Evolutionary conservation across 2,329 filamentous ascomycete species (phyloP).

Genomic region (Fusarium lateritium): DNA sequence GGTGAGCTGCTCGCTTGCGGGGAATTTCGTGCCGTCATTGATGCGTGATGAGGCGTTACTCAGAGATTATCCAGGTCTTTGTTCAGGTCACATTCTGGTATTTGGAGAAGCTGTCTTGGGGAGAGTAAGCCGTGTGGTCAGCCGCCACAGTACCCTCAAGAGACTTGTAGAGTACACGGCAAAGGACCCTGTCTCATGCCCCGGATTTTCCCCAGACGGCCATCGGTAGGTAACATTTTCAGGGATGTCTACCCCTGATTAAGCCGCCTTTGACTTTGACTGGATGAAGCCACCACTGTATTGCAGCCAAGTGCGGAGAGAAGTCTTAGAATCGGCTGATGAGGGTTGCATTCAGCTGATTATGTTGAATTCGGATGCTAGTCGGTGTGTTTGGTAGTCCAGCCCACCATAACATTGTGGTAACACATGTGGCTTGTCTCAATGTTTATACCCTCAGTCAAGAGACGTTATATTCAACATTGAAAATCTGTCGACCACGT

Average conservation of each 20-base stretch:
- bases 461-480: neutral
- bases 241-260: slow-evolving; percentile 31
- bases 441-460: neutral
- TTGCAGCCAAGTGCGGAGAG: slow-evolving; percentile 31
- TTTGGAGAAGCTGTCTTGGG: slow-evolving; percentile 25
- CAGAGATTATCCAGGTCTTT: slow-evolving; percentile 5
- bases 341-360: slow-evolving; percentile 24
- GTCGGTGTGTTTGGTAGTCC: neutral
- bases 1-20: slow-evolving; percentile 18
- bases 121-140: slow-evolving; percentile 1
- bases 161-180: slow-evolving; percentile 31
- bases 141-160: slow-evolving; percentile 23
- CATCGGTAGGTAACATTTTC: slow-evolving; percentile 11
- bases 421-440: neutral
- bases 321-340: slow-evolving; percentile 36
- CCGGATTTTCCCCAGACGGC: slow-evolving; percentile 40
- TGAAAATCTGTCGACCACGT: neutral
- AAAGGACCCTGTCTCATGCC: slow-evolving; percentile 17
- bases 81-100: slow-evolving; percentile 27
- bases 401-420: neutral
- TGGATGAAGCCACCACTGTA: slow-evolving; percentile 17
- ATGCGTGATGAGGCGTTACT: slow-evolving; percentile 26
- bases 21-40: slow-evolving; percentile 41
- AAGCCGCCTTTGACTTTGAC: slow-evolving; percentile 21
- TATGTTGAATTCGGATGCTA: neutral